These are phyloP conservation scores for Diaporthe caulivora DNA, from an alignment of 2,329 filamentous ascomycete species.

Conservation along the genomic window DNA sequence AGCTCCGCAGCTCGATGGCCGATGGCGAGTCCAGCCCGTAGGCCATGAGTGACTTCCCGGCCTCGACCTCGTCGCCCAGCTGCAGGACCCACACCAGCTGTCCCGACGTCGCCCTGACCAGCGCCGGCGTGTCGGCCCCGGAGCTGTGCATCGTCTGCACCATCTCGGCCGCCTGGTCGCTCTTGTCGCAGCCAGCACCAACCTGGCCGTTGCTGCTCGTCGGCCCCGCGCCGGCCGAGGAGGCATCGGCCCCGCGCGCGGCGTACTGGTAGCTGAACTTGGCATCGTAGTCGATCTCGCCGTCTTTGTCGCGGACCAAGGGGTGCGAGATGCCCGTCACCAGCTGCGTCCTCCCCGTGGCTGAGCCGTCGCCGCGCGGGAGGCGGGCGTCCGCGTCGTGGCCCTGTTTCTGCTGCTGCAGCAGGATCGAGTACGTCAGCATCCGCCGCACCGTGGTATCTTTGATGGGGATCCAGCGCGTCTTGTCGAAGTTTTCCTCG, in stretches of 20 bases:
- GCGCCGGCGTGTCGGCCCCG: not conserved
- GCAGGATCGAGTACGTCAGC: constrained; percentile 43
- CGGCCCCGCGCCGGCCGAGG: no score
- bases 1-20: constrained; percentile 48
- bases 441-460: constrained; percentile 41
- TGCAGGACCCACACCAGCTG: constrained; percentile 34
- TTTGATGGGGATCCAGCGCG: constrained; percentile 39
- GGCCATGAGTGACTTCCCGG: constrained; percentile 37
- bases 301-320: constrained; percentile 1
- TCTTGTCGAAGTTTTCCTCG: constrained; percentile 38
- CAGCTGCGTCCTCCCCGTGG: constrained; percentile 37
- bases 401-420: no score
- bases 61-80: constrained; percentile 37
- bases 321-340: constrained; percentile 41
- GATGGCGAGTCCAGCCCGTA: constrained; percentile 49
- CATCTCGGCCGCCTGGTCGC: not conserved
- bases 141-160: constrained; percentile 29
- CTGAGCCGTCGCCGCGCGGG: not conserved
- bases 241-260: no score
- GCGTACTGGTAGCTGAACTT: constrained; percentile 38
- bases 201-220: no score
- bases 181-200: not conserved
- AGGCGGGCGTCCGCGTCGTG: not conserved
- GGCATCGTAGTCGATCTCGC: constrained; percentile 30
- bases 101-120: constrained; percentile 7